phyloP scores from a whole-genome alignment of 306 rosid genomes.

The Biancaea sappan region DNA sequence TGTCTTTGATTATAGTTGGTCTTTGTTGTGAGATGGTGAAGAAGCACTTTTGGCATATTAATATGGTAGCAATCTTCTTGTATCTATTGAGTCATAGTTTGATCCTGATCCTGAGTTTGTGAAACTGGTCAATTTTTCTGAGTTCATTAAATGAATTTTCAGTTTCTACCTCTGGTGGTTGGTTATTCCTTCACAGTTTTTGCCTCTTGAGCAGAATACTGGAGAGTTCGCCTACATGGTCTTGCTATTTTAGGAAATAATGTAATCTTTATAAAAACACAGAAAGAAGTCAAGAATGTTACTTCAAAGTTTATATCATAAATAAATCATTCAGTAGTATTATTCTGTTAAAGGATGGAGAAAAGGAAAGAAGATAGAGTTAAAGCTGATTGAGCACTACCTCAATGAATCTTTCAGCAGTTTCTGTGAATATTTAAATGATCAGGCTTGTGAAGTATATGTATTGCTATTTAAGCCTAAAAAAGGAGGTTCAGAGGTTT shows the following conservation, averaged over 20 bases:
- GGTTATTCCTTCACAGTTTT: slow-evolving; percentile 13
- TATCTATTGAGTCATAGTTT: background rate
- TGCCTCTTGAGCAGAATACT: background rate
- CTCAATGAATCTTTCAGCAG: too few species aligned
- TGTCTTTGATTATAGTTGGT: slow-evolving; percentile 9
- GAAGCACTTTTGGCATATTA: background rate
- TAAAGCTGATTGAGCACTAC: too few species aligned
- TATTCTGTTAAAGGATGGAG: too few species aligned
- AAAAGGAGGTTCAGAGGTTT: background rate
- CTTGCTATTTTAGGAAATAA: background rate
- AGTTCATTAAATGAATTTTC: slow-evolving; percentile 1
- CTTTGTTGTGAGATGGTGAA: background rate
- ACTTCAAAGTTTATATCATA: background rate
- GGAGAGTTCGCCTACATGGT: background rate
- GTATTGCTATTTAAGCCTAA: background rate
- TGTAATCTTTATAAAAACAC: background rate
- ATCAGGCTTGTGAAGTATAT: slow-evolving; percentile 16
- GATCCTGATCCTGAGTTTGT: slow-evolving; percentile 23
- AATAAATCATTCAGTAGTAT: background rate
- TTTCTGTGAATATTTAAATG: background rate
- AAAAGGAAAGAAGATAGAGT: too few species aligned
- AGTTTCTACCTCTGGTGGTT: background rate
- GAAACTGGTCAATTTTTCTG: background rate
- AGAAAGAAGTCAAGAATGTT: background rate
- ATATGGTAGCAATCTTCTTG: background rate